Base-by-base conservation (phyloP, 1,284 basidiomycete species). In the Neonothopanus nambi region DNA sequence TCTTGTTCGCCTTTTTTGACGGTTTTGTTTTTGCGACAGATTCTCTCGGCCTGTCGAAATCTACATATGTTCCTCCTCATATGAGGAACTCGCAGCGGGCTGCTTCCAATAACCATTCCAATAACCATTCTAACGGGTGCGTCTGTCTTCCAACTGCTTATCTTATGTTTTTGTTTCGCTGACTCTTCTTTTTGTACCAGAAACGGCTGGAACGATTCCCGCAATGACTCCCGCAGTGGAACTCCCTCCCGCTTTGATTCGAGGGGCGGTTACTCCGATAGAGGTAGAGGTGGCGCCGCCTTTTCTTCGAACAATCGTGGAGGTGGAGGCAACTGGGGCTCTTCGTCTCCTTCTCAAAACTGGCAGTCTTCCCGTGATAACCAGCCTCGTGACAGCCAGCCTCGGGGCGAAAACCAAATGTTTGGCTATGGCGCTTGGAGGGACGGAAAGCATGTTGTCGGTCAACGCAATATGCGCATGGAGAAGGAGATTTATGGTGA, bases 401-500 rank as follows among this genome's bases (percentile, higher is more conserved):
- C 30, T 33, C 68, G 52, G 54, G 71, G 62, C 63, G 75, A 63
- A 65, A 77, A 68, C 59, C 82, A 85, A 55, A 64, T 68, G 55
- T 80, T 83, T 50, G 93, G 93, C 41, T 84, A 70, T 63, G 96
- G 96, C 53, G 72, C 71, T 40, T 99, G 97, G 97, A 88, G 82
- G 67, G 93, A 98, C 61, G 95, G 91, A 61, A 79, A 84, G 65
- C 96, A 99, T 71, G 68, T 94, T 54, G 74, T 85, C 17, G 96
- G 93, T 48, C 74, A 81, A 28, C 84, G 86, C 65, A 97, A 96
- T 78, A 73, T 79, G 66, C 87, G 93, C 64, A 80, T 94, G 59
- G 95, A 99, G 78, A 95, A 92, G 74, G 95, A 99, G 69, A 88
- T 99, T 40, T 99, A 89, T 67, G 97, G 97, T 51, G 94, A 97